A percentile compares a stretch with the other conserved stretches of the same genome.
Conservation (phyloP, 495 filamentous ascomycete species). For the Daldinia grandis region DNA sequence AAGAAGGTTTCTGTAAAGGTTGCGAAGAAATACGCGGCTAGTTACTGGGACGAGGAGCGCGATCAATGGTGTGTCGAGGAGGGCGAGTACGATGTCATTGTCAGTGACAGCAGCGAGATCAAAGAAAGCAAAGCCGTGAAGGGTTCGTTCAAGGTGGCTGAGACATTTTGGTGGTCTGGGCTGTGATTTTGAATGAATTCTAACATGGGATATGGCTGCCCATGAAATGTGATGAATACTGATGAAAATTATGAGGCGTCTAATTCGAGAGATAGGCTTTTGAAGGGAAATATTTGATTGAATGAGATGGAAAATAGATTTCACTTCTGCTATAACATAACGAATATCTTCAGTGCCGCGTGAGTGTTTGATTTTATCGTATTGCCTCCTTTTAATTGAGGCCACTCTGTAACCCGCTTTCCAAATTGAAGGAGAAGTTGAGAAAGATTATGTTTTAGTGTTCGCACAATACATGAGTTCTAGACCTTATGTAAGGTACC, state of each 20-base stretch:
- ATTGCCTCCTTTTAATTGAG: background rate
- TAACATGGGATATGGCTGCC: background rate
- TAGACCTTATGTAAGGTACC: background rate
- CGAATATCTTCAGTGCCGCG: too few species aligned
- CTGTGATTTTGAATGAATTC: constrained; percentile 35
- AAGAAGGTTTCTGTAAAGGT: constrained; percentile 65
- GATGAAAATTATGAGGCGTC: background rate
- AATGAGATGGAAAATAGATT: background rate
- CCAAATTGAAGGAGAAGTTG: too few species aligned
- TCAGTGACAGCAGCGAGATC: constrained; percentile 61
- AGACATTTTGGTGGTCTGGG: constrained; percentile 67
- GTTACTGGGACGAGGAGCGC: constrained; percentile 76
- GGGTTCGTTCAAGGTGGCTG: constrained; percentile 59
- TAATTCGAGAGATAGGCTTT: background rate
- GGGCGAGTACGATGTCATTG: constrained; percentile 67
- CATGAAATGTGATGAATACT: background rate
- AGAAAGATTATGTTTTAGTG: too few species aligned
- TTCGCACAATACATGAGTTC: too few species aligned
- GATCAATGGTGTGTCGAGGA: constrained; percentile 72
- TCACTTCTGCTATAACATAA: background rate
- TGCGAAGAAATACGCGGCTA: constrained; percentile 66
- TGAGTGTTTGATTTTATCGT: background rate
- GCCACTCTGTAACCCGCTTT: background rate
- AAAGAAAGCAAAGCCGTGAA: constrained; percentile 50
- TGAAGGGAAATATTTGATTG: background rate